Percentiles rank a stretch among this genome's conserved stretches.
Evolutionary conservation across 176 grass and related monocot genomes (phyloP).

Genomic region (Tuctoria greenei): DNA sequence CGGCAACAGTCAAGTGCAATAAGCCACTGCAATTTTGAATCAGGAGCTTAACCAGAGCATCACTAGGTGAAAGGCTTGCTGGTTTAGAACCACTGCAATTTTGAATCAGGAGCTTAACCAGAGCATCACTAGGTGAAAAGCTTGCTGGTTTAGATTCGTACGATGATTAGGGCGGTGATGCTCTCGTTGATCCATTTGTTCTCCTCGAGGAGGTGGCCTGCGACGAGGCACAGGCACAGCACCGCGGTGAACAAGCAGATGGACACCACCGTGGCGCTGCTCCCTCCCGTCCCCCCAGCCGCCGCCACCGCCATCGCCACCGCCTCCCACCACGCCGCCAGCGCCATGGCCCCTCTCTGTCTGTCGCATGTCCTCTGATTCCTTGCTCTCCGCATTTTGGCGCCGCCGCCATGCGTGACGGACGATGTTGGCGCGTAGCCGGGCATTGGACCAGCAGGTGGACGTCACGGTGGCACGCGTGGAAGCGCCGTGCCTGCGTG

Average conservation of each 20-base stretch:
- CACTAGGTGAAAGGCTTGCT: background rate
- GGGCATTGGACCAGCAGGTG: background rate
- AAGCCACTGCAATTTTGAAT: background rate
- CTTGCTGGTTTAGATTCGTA: constrained; percentile 12
- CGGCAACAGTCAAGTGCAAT: no score
- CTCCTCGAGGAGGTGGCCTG: constrained; percentile 72
- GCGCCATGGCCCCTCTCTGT: background rate
- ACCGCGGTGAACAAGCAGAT: constrained; percentile 74
- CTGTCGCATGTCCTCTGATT: background rate
- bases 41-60: background rate
- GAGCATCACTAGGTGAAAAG: background rate
- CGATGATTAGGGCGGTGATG: constrained; percentile 70
- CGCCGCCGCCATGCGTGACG: constrained; percentile 11
- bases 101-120: background rate
- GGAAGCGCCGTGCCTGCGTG: background rate
- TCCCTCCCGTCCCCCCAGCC: constrained; percentile 5
- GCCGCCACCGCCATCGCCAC: background rate
- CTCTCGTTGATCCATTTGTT: constrained; percentile 81
- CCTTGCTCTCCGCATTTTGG: background rate
- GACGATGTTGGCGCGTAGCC: constrained; percentile 24
- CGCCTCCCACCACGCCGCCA: background rate
- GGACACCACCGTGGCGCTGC: constrained; percentile 55
- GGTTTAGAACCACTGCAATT: background rate
- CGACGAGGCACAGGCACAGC: constrained; percentile 72
- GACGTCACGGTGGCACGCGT: constrained; percentile 23